phyloP scores from a whole-genome alignment of 2,329 filamentous ascomycete species.

The Colletotrichum camelliae region DNA sequence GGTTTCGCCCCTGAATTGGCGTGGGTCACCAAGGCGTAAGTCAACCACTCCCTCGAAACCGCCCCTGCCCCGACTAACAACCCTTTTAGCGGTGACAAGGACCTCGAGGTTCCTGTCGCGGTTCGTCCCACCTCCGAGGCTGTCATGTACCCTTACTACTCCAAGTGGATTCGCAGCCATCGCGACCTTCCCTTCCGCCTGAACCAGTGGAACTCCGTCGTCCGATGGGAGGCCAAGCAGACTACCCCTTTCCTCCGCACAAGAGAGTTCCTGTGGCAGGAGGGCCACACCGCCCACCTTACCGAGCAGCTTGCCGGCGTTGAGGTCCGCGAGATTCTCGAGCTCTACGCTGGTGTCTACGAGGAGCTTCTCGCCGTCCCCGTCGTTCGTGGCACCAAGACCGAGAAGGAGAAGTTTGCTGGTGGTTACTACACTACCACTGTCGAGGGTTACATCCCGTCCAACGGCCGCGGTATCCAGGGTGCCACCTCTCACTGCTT shows the following conservation, averaged over 20 bases:
- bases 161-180: constrained; percentile 96
- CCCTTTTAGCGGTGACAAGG: constrained; percentile 77
- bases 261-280: constrained; percentile 97
- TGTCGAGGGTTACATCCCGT: constrained; percentile 94
- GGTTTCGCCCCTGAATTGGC: constrained; percentile 95
- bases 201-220: constrained; percentile 95
- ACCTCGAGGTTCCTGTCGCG: constrained; percentile 81
- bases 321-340: constrained; percentile 92
- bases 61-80: not conserved
- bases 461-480: constrained; percentile 95
- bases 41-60: constrained; percentile 20
- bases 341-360: constrained; percentile 91
- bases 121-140: constrained; percentile 74
- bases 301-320: constrained; percentile 80
- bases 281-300: constrained; percentile 89
- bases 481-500: constrained; percentile 93
- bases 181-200: constrained; percentile 91
- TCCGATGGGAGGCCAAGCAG: constrained; percentile 98
- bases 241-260: constrained; percentile 86
- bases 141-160: constrained; percentile 95
- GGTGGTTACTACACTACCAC: constrained; percentile 97
- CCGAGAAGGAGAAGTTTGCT: constrained; percentile 97
- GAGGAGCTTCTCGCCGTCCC: constrained; percentile 93
- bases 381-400: constrained; percentile 92
- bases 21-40: constrained; percentile 84